Evolutionary conservation across 176 grass and related monocot genomes (phyloP), one percentile per base, ranked within the genome.

Genomic region (Phoenix dactylifera): DNA sequence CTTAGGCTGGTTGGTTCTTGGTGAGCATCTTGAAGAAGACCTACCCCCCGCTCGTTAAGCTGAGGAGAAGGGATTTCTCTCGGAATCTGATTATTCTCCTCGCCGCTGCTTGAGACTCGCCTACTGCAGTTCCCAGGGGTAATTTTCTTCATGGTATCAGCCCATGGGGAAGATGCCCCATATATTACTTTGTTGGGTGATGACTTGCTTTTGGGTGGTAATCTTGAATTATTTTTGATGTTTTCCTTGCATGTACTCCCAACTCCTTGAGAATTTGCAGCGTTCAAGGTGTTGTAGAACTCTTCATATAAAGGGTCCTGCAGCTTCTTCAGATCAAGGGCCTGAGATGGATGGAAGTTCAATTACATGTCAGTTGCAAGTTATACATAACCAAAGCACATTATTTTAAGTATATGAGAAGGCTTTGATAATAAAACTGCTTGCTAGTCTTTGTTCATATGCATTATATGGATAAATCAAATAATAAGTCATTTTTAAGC

Each of bases 291-390:
- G 74, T 98, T 98, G 74, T 86, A 92, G 76, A 98, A 92, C 68
- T 98, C 91, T 82, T 96, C 87, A 30, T 92, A 98, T 63, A 98
- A 80, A 73, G 94, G 87, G 61, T 88, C 86, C 62, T 89, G 94
- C 65, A 98, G 71, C 67, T 98, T 98, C 77, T 98, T 92, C 70
- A 98, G 79, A 74, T 93, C 94, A 83, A 98, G 71, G 65, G 94
- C 94, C 94, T 98, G 66, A 4, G 0, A 48, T 63, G 20, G 71
- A 52, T 50, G 35, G 2, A 12, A 1, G 10, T 44, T 44, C 2
- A 0, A 0, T 12, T 44, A 44, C 35, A 44, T 44, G 35, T 44
- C 9, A 9, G 12, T 44, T 44, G 35, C 35, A 14, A 3, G 28
- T 30, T 0, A 30, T 6, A 30, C 28, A 6, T 30, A 30, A 30